A percentile compares a stretch with the other conserved stretches of the same genome.
Evolutionary conservation across 2,329 filamentous ascomycete genomes (phyloP).

Genomic region (Myrmaecium sp.): DNA sequence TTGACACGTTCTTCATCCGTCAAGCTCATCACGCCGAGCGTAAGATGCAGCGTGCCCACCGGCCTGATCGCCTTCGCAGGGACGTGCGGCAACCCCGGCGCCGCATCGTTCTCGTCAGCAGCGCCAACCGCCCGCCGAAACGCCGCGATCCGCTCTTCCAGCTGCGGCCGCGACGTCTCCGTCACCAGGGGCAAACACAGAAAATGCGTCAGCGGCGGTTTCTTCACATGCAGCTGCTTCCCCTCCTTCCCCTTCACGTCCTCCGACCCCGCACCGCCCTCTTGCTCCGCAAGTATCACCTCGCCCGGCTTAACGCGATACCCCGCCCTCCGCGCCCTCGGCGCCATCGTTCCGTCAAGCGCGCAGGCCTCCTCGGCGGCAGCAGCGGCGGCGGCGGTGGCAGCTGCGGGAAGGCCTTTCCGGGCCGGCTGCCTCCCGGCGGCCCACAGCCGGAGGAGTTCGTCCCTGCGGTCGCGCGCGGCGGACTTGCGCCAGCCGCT

Average conservation of each 20-base stretch:
- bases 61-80: constrained; percentile 56
- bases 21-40: constrained; percentile 72
- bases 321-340: no score
- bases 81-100: constrained; percentile 28
- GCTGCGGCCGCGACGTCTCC: constrained; percentile 40
- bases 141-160: constrained; percentile 42
- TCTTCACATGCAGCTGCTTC: constrained; percentile 18
- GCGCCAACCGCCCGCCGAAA: constrained; percentile 31
- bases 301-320: no score
- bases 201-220: constrained; percentile 50
- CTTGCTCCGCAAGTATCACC: no score
- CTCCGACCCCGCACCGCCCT: no score
- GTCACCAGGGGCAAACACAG: constrained; percentile 59
- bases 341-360: no score
- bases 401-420: no score
- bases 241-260: no score
- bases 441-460: no score
- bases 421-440: no score
- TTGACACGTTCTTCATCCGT: constrained; percentile 31
- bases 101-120: constrained; percentile 6
- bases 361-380: no score
- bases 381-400: no score
- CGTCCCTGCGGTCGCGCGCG: no score
- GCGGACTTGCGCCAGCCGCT: not conserved
- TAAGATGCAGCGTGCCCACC: constrained; percentile 67